Evolutionary conservation across 2,329 filamentous ascomycete genomes (phyloP).

Genomic region (Fusarium sterilihyphosum): DNA sequence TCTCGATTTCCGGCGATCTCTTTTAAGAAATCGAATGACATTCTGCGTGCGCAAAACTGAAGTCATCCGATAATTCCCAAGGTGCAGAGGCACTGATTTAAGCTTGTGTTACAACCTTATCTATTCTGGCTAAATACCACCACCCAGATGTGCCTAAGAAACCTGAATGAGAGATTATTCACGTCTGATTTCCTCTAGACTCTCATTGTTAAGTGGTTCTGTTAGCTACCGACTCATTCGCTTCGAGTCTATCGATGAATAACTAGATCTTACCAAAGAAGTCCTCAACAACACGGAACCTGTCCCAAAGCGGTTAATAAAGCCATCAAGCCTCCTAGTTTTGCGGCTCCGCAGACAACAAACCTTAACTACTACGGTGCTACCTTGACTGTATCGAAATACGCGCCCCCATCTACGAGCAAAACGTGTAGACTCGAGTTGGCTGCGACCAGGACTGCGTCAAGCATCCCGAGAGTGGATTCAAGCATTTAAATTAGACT

Average conservation of each 20-base stretch:
- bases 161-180: fast-evolving
- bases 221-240: background rate
- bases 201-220: background rate
- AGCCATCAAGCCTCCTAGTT: background rate
- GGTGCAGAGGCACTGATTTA: background rate
- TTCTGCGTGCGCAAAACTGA: background rate
- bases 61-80: no score
- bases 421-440: background rate
- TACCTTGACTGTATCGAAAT: constrained; percentile 2
- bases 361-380: constrained; percentile 3
- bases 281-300: background rate
- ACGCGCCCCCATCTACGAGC: background rate
- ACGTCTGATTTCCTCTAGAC: background rate
- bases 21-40: background rate
- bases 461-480: background rate
- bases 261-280: background rate
- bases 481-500: background rate
- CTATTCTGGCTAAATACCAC: background rate
- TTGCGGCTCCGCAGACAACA: background rate
- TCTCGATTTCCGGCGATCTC: background rate
- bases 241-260: background rate
- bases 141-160: background rate
- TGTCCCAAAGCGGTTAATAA: background rate
- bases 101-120: background rate
- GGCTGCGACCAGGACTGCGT: background rate